Conservation (phyloP, 2,329 filamentous ascomycete genomes). For the Ophiosphaerella narmari region DNA sequence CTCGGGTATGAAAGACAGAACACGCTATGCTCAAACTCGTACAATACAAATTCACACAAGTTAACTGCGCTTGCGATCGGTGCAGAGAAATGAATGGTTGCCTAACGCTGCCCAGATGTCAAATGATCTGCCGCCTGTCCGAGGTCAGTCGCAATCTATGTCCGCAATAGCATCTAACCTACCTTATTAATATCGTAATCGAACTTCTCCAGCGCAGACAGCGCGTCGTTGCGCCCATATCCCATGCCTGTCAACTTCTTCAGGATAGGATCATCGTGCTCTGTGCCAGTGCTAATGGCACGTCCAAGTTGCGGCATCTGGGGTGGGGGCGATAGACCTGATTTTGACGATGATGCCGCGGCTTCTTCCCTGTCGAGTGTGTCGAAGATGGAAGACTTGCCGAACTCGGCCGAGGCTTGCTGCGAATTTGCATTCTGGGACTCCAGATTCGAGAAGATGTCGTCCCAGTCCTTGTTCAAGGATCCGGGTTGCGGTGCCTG, state of each 20-base stretch:
- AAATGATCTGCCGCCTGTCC: conserved; percentile 43
- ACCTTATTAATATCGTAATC: conserved; percentile 97
- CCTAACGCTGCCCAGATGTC: conserved; percentile 26
- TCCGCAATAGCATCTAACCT: conserved; percentile 19
- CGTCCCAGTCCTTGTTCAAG: conserved; percentile 82
- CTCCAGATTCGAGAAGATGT: conserved; percentile 84
- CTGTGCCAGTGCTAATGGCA: conserved; percentile 72
- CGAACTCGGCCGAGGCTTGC: conserved; percentile 40
- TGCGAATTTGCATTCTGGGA: conserved; percentile 47
- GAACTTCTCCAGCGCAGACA: conserved; percentile 86
- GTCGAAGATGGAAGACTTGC: conserved; percentile 43
- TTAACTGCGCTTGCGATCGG: conserved; percentile 12
- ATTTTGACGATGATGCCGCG: conserved; percentile 36
- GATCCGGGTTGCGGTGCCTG: conserved; percentile 48
- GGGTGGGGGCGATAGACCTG: conserved; percentile 17
- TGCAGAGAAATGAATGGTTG: not conserved
- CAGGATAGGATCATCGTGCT: conserved; percentile 88
- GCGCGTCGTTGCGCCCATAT: conserved; percentile 73
- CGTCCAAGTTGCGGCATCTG: conserved; percentile 61
- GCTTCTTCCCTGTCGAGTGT: conserved; percentile 41
- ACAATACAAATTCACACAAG: conserved; percentile 35
- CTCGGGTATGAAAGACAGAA: conserved; percentile 23
- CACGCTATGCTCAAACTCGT: conserved; percentile 35
- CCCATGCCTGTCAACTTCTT: conserved; percentile 91
- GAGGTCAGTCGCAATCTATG: conserved; percentile 19